Conservation (phyloP, 805 yeast genomes). For the Cyberlindnera japonica region DNA sequence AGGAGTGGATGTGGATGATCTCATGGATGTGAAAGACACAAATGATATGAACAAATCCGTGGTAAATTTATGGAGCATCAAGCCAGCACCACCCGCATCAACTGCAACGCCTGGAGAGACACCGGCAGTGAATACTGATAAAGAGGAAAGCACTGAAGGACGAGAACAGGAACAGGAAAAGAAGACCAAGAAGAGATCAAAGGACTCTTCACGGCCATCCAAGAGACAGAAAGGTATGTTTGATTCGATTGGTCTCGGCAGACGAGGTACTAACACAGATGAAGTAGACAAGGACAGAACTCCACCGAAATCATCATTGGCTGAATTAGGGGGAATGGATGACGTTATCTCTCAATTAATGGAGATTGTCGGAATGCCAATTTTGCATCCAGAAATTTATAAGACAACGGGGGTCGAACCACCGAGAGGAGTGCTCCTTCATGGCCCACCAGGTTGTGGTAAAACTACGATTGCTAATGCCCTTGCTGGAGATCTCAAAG, state of each 20-base stretch:
- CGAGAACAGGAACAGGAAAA: conserved; percentile 29
- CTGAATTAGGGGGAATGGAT: conserved; percentile 87
- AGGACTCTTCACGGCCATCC: conserved; percentile 34
- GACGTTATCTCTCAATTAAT: conserved; percentile 78
- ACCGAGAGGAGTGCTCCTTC: conserved; percentile 88
- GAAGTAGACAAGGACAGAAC: conserved; percentile 52
- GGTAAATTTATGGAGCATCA: conserved; percentile 61
- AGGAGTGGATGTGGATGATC: conserved; percentile 35
- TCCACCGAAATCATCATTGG: conserved; percentile 64
- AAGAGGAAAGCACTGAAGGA: conserved; percentile 8
- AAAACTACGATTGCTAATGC: conserved; percentile 96
- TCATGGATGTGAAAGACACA: conserved; percentile 63
- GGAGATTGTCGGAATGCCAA: conserved; percentile 90
- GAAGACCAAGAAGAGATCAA: conserved; percentile 48
- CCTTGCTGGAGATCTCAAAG: conserved; percentile 89
- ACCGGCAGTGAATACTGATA: conserved; percentile 4
- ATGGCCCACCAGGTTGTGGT: conserved; percentile 99
- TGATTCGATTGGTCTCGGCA: background rate
- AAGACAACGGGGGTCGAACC: conserved; percentile 88
- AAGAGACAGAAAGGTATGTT: conserved; percentile 39
- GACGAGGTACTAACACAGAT: conserved; percentile 24
- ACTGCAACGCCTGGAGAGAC: conserved; percentile 7
- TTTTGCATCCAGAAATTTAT: conserved; percentile 90
- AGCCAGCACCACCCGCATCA: conserved; percentile 13
- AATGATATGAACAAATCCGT: conserved; percentile 77